phyloP scores from a whole-genome alignment of 2,329 filamentous ascomycete species.

The Hypomyces rosellus region DNA sequence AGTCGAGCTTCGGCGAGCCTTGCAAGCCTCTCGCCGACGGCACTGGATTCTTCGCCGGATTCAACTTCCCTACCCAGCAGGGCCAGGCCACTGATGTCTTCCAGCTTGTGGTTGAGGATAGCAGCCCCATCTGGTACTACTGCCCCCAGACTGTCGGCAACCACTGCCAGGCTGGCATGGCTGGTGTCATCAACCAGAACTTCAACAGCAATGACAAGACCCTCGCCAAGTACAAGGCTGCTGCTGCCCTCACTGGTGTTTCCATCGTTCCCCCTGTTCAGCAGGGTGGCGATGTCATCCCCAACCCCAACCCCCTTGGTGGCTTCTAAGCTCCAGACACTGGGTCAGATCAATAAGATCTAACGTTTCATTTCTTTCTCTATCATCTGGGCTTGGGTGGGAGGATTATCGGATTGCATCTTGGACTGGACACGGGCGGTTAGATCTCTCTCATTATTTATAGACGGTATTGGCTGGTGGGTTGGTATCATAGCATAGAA shows the following conservation, averaged over 20 bases:
- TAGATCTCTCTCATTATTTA: too few species aligned
- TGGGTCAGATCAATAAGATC: too few species aligned
- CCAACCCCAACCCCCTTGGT: conserved; percentile 35
- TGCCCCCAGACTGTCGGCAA: conserved; percentile 44
- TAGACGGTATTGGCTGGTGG: too few species aligned
- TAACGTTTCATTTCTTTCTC: too few species aligned
- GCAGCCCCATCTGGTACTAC: conserved; percentile 56
- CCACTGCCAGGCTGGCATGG: conserved; percentile 54
- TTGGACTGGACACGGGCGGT: too few species aligned
- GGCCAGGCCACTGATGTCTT: conserved; percentile 17
- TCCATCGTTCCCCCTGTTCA: conserved; percentile 26
- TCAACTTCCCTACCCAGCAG: conserved; percentile 13
- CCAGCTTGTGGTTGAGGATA: conserved; percentile 24
- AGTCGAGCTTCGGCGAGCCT: conserved; percentile 53
- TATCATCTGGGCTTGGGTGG: too few species aligned
- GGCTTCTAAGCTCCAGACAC: conserved; percentile 23
- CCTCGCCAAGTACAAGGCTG: conserved; percentile 30
- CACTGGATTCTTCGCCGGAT: conserved; percentile 37
- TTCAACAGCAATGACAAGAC: conserved; percentile 32
- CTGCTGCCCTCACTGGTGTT: conserved; percentile 26
- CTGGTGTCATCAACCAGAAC: conserved; percentile 43
- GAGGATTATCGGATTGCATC: too few species aligned
- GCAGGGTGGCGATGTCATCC: conserved; percentile 31
- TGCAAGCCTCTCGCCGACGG: conserved; percentile 46
- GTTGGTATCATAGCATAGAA: too few species aligned